Base-by-base conservation (phyloP, 345 rosid species). In the Syzygium aromaticum region DNA sequence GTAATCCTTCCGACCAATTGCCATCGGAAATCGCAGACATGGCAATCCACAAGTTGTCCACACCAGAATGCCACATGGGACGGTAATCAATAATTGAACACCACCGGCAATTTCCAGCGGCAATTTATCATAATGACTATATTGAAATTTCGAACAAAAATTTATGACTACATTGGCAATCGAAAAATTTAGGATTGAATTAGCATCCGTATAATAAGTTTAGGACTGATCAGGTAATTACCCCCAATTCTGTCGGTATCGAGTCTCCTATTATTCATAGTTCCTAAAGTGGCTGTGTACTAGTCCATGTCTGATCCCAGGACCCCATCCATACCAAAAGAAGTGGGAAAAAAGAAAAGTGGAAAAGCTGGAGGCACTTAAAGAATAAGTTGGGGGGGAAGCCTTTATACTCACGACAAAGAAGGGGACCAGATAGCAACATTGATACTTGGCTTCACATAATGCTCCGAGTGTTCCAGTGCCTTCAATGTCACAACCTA, bases 21-120 rank as follows among this genome's bases (percentile, higher is more conserved):
- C 73, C 73, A 13, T 64, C 0, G 1, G 8, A 67, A 17, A 33
- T 17, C 2, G 0, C 0, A 17, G 0, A 73, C 2, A 0, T 73
- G 46, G 11, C 46, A 33, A 73, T 33, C 13, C 25, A 33, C 22
- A 0, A 73, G 13, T 73, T 17, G 0, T 9, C 11, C 4, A 9
- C 12, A 17, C 5, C 27, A 5, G 0, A 2, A 2, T 73, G 49
- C 0, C 13, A 33, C 38, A 25, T 19, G 33, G 38, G 49, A 73
- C 0, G 0, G 43, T 4, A 5, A 11, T 7, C 13, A 33, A 17
- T 33, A 10, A 19, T 25, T 33, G 11, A 33, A 73, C 22, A 10
- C 5, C 1, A 17, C 12, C 4, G 4, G 2, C 13, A 56, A 56
- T 23, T 23, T 56, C 12, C 5, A 3, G 4, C n/a, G 6, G 7